Conservation (phyloP, 2,329 filamentous ascomycete species). For the Phyllosticta paracitricarpa region DNA sequence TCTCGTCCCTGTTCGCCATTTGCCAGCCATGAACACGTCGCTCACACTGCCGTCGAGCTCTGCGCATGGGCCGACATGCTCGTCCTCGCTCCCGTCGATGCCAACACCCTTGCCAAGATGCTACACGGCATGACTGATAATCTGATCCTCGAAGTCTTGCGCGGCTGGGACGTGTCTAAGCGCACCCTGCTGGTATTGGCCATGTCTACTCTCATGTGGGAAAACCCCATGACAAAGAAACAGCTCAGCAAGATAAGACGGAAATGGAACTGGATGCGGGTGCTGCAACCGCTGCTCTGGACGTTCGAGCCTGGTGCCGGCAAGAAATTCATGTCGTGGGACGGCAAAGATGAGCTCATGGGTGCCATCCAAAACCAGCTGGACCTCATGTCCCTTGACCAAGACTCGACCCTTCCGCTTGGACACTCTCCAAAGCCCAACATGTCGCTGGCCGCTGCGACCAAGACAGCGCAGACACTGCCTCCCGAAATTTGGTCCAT, state of each 20-base stretch:
- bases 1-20: conserved; percentile 4
- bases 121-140: conserved; percentile 73
- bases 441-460: neutral
- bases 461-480: conserved; percentile 33
- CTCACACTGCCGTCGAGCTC: conserved; percentile 26
- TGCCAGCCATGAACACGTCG: conserved; percentile 5
- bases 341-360: conserved; percentile 56
- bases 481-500: conserved; percentile 86
- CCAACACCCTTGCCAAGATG: conserved; percentile 80
- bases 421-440: conserved; percentile 22
- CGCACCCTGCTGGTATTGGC: conserved; percentile 76
- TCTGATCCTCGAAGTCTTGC: conserved; percentile 66
- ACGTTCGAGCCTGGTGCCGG: conserved; percentile 50
- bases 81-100: conserved; percentile 74
- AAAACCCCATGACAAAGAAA: conserved; percentile 78
- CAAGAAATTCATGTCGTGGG: conserved; percentile 43
- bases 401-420: conserved; percentile 50
- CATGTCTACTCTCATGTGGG: conserved; percentile 85
- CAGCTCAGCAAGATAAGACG: conserved; percentile 73
- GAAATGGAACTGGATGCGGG: conserved; percentile 80
- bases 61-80: conserved; percentile 84
- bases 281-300: conserved; percentile 75
- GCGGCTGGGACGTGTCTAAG: conserved; percentile 81
- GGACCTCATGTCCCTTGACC: conserved; percentile 62
- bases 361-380: conserved; percentile 68